phyloP scores from a whole-genome alignment of 306 rosid genomes.

The Cyamopsis tetragonoloba region DNA sequence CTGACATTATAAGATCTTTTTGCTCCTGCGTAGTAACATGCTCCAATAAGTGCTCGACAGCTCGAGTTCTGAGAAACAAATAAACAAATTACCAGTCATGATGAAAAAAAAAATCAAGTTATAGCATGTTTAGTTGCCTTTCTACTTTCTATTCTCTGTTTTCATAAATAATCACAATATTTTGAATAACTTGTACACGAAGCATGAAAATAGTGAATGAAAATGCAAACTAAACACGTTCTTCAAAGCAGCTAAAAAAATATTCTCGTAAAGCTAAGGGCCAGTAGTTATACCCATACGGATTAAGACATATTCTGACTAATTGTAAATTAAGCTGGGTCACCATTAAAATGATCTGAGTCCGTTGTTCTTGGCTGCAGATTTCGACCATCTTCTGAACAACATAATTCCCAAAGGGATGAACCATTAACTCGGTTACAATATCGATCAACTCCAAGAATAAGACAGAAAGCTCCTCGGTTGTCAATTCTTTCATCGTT shows the following conservation, averaged over 20 bases:
- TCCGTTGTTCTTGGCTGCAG: constrained; percentile 50
- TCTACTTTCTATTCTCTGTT: too few species aligned
- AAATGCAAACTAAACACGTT: too few species aligned
- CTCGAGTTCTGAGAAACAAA: constrained; percentile 36
- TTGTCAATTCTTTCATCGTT: constrained; percentile 19
- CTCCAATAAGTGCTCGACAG: constrained; percentile 50
- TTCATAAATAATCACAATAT: too few species aligned
- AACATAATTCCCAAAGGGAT: constrained; percentile 53
- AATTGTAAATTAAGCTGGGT: constrained; percentile 17
- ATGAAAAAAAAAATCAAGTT: too few species aligned
- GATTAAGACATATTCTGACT: constrained; percentile 32
- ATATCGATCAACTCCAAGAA: constrained; percentile 37
- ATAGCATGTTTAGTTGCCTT: too few species aligned
- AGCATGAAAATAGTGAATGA: too few species aligned
- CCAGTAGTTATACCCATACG: constrained; percentile 46
- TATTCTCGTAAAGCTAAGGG: not conserved
- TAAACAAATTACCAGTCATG: too few species aligned
- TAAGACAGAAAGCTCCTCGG: constrained; percentile 13
- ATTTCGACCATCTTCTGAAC: constrained; percentile 50
- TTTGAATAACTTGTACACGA: too few species aligned
- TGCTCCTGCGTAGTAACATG: constrained; percentile 36
- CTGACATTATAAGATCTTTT: constrained; percentile 26
- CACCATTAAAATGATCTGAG: constrained; percentile 28
- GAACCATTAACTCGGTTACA: constrained; percentile 36
- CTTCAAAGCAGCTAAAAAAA: not conserved